Percentiles rank a stretch among this genome's conserved stretches.
Evolutionary conservation across 2,329 filamentous ascomycete species (phyloP).

Genomic region (Chrysoporthe cubensis): DNA sequence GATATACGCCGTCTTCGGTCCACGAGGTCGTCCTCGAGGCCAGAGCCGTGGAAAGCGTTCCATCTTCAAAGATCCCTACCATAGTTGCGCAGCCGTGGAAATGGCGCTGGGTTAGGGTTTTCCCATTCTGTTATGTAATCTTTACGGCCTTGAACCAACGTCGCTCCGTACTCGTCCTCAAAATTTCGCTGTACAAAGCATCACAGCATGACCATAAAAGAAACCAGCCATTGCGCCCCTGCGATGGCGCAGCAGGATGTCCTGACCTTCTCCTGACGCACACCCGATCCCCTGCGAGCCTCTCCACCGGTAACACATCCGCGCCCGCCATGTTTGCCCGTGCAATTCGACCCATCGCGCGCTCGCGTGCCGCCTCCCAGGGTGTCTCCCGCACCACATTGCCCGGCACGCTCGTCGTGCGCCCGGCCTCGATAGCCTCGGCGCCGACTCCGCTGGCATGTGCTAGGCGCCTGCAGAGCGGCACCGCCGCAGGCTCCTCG

Average conservation of each 20-base stretch:
- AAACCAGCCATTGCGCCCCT: slow-evolving; percentile 18
- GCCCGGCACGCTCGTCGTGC: neutral
- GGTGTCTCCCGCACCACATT: neutral
- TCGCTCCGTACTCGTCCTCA: slow-evolving; percentile 20
- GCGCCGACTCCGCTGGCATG: neutral
- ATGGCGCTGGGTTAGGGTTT: neutral
- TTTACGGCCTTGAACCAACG: neutral
- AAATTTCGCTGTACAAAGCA: slow-evolving; percentile 27
- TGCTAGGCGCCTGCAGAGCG: neutral
- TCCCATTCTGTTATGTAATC: slow-evolving; percentile 10
- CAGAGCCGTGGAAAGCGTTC: too few species aligned
- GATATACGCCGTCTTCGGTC: too few species aligned
- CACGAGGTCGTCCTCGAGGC: too few species aligned
- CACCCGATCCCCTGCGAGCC: neutral
- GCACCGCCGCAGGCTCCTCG: neutral
- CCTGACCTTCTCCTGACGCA: slow-evolving; percentile 22
- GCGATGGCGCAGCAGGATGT: slow-evolving; percentile 20
- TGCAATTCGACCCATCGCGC: slow-evolving; percentile 17
- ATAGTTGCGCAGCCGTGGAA: neutral
- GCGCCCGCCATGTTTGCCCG: slow-evolving; percentile 22
- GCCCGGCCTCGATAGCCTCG: neutral
- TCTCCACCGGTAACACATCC: neutral
- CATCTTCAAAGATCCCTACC: too few species aligned
- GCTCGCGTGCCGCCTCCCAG: slow-evolving; percentile 21
- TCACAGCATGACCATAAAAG: slow-evolving; percentile 23